These are phyloP conservation scores for Aspergillus glaucus DNA, from an alignment of 2,329 filamentous ascomycete species.

Conservation along the genomic window DNA sequence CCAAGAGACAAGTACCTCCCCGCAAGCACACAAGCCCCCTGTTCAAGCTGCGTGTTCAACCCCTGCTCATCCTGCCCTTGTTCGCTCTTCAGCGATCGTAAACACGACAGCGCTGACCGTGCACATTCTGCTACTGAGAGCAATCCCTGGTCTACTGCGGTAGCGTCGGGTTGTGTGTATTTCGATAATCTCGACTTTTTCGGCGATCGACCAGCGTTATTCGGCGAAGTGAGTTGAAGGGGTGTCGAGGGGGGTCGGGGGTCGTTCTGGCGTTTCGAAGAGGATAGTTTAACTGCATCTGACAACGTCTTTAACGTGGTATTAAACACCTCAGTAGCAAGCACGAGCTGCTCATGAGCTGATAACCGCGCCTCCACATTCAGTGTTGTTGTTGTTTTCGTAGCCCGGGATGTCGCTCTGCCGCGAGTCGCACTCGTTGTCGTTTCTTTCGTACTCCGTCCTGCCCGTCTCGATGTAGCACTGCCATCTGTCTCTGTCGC, in stretches of 20 bases:
- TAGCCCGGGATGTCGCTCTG: conserved; percentile 8
- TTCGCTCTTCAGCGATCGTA: conserved; percentile 31
- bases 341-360: conserved; percentile 32
- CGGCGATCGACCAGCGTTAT: conserved; percentile 19
- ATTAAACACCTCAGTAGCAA: conserved; percentile 44
- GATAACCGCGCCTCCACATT: conserved; percentile 26
- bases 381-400: conserved; percentile 11
- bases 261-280: conserved; percentile 8
- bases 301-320: conserved; percentile 38
- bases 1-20: conserved; percentile 37
- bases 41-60: conserved; percentile 36
- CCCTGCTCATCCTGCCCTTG: conserved; percentile 11
- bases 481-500: conserved; percentile 15
- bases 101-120: conserved; percentile 31
- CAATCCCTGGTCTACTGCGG: conserved; percentile 18
- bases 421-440: conserved; percentile 15
- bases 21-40: conserved; percentile 37
- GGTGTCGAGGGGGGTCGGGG: conserved; percentile 8
- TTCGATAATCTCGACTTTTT: conserved; percentile 15
- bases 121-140: conserved; percentile 35
- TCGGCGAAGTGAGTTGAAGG: conserved; percentile 25
- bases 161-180: conserved; percentile 1
- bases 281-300: conserved; percentile 26
- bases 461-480: conserved; percentile 12
- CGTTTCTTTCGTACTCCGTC: conserved; percentile 18